Conservation (phyloP, 2,329 filamentous ascomycete genomes). For the Camptophora hylomeconis region DNA sequence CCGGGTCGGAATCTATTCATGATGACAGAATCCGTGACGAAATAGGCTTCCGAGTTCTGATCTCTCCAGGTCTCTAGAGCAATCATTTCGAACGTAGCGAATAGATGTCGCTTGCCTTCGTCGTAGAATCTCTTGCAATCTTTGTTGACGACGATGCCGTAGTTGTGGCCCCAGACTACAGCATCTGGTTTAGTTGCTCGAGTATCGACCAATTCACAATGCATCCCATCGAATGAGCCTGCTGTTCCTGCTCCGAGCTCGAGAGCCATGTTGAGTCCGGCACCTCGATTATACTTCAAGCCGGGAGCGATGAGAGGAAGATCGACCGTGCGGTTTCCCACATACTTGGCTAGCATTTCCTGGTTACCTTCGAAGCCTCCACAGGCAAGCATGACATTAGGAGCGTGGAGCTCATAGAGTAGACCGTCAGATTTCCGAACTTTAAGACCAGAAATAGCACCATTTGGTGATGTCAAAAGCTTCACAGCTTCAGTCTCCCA, state of each 20-base stretch:
- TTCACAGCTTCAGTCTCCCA: slow-evolving; percentile 28
- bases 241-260: slow-evolving; percentile 29
- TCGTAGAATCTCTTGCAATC: slow-evolving; percentile 28
- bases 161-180: slow-evolving; percentile 30
- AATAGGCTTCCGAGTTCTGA: slow-evolving; percentile 29
- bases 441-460: slow-evolving; percentile 24
- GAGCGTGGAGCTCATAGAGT: slow-evolving; percentile 13
- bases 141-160: slow-evolving; percentile 13
- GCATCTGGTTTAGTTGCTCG: slow-evolving; percentile 29
- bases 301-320: slow-evolving; percentile 30
- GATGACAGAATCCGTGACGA: slow-evolving; percentile 28
- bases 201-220: slow-evolving; percentile 30
- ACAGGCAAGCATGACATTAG: slow-evolving; percentile 27
- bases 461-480: slow-evolving; percentile 23
- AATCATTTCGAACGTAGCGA: slow-evolving; percentile 32
- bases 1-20: slow-evolving; percentile 29
- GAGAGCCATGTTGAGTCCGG: slow-evolving; percentile 28
- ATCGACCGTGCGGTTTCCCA: slow-evolving; percentile 26
- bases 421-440: slow-evolving; percentile 26
- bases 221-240: slow-evolving; percentile 29
- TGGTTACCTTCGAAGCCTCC: slow-evolving; percentile 30
- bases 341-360: slow-evolving; percentile 28
- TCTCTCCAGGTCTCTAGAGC: slow-evolving; percentile 28
- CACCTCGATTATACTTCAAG: slow-evolving; percentile 27
- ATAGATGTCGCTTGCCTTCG: slow-evolving; percentile 27